Base-by-base conservation (phyloP, 192 early-diverging fungal species). In the Backusella parvicylindrica region DNA sequence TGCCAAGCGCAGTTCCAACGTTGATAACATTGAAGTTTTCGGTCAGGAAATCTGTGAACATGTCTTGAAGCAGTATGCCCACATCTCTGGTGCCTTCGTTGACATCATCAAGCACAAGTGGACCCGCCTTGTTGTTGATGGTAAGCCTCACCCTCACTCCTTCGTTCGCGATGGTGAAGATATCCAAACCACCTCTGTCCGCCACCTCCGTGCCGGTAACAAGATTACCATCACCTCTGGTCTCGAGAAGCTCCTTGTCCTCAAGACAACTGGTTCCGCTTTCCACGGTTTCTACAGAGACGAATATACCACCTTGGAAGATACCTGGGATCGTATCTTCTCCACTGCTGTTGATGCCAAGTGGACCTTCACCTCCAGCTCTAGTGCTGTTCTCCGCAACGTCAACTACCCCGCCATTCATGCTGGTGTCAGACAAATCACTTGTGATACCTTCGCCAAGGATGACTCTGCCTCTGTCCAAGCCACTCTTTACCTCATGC, bases 221-320 rank as follows among this genome's bases (percentile, higher is more conserved):
- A 74, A 74, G 16, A 81, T 87, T 13, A 71, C 71, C 30, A 79
- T 92, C 72, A 85, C 82, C 71, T 93, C 92, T 37, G 92, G 92
- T 11, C 85, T 95, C 68, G 83, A 83, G 66, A 89, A 90, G 30
- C 77, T 95, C n/a, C 80, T 91, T 65, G 91, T 95, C 35, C 87
- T 95, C 67, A 95, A 95, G 86, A 92, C 93, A 49, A 95, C 93
- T 31, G 92, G 92, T 66, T 95, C 93, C 18, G 83, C 91, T 68
- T 95, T 95, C 80, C 84, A 86, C 47, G 86, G 89, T 41, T 95
- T 92, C 79, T 86, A 89, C 77, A 84, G 85, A 70, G 91, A 93
- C 72, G 86, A 93, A 75, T 89, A 89, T 82, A 89, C 92, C 60
- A 93, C 93, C 7, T 82, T 95, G 71, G 83, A 86, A 7, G 90